A percentile compares a stretch with the other conserved stretches of the same genome.
These are phyloP conservation scores for Ceratopteris richardii DNA, from an alignment of 75 land plant species.

Conservation along the genomic window DNA sequence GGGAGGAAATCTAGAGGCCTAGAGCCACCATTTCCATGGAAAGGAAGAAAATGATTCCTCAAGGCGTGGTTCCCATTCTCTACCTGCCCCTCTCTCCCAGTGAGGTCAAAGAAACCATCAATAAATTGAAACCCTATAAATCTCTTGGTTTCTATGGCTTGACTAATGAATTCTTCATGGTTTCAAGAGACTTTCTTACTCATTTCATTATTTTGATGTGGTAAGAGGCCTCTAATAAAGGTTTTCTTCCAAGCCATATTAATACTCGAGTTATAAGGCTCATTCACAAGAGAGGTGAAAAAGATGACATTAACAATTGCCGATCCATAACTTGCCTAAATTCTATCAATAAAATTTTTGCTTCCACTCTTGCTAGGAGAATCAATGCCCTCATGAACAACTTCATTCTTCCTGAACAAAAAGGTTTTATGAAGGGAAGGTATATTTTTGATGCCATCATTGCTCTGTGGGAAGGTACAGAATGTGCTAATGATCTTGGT, in stretches of 20 bases:
- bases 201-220: background rate
- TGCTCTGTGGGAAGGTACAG: background rate
- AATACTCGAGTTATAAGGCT: background rate
- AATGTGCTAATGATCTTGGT: background rate
- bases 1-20: too few relatives aligned
- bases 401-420: background rate
- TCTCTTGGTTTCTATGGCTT: background rate
- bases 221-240: background rate
- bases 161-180: background rate
- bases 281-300: background rate
- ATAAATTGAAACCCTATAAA: background rate
- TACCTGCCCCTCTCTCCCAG: background rate
- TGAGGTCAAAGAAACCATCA: constrained; percentile 1
- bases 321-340: background rate
- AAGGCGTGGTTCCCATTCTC: too few relatives aligned
- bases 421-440: background rate
- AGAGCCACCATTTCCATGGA: too few relatives aligned
- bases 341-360: background rate
- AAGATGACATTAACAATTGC: background rate
- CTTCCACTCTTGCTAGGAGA: background rate
- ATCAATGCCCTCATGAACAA: background rate
- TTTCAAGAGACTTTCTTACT: background rate
- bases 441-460: background rate
- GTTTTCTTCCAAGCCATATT: background rate
- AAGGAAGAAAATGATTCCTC: too few relatives aligned